Evolutionary conservation across 139 green algal genomes (phyloP), one percentile per base, ranked within the genome.

Genomic region (Diplosphaera chodatii): DNA sequence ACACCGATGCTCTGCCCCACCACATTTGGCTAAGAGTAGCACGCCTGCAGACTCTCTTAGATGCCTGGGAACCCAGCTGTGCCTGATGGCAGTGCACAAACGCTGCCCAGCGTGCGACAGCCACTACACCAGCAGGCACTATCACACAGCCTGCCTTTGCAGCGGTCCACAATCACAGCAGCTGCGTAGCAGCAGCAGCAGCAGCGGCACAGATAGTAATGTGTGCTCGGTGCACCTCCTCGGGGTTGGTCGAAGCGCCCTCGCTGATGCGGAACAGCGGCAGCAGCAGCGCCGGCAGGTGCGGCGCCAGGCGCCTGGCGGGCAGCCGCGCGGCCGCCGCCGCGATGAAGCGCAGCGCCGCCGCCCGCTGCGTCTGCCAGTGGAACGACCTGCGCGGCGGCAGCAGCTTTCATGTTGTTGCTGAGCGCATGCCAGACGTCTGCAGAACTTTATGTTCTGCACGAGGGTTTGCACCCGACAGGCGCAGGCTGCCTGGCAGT

Each of bases 191-290:
- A 4, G 20, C 20, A 3, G n/a, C 30, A 55, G 10, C 22, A 30
- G 65, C 15, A 23, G n/a, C n/a, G 20, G 23, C 31, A 25, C 56
- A 63, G 31, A 15, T 29, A 15, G 27, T 40, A 4, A 59, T 22
- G 27, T 34, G 59, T 34, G 33, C n/a, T 28, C 30, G n/a, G 20
- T 63, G 55, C 25, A 81, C 67, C 65, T 88, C 81, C 22, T 69
- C 70, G 2, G 64, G 48, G 30, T 84, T 73, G 31, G 71, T 71
- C 8, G 70, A 59, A 16, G 40, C 76, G 25, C 77, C 79, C 76
- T 96, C 88, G 3, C 78, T 80, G 70, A 96, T 86, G 73, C 89
- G 88, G 78, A 86, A 94, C 70, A 97, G 75, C 55, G 92, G 90
- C 32, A 77, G 71, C 71, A 94, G 69, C 55, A 95, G 72, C 27